These are phyloP conservation scores for Fusarium sp. DNA, from an alignment of 2,329 filamentous ascomycete species.

Conservation along the genomic window DNA sequence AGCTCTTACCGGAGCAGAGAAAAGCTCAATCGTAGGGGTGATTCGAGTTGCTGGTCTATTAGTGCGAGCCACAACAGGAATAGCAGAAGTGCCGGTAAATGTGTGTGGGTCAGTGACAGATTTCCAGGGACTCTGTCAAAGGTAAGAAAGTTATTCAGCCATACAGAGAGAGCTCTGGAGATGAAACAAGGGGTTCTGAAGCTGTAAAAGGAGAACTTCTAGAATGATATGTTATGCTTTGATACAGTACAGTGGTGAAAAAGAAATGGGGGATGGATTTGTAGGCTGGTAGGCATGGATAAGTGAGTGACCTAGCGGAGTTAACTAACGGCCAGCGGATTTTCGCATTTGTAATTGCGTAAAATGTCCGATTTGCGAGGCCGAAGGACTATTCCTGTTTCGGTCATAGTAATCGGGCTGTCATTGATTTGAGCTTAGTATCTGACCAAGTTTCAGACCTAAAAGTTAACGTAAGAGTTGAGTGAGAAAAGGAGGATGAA, in stretches of 20 bases:
- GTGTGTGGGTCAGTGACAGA: conserved; percentile 41
- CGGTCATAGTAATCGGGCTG: conserved; percentile 12
- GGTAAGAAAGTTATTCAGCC: background rate
- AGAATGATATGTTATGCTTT: conserved; percentile 2
- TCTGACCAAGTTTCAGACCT: conserved; percentile 26
- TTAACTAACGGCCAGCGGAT: conserved; percentile 37
- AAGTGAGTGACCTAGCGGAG: conserved; percentile 30
- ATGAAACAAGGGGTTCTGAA: conserved; percentile 6
- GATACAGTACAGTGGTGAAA: conserved; percentile 13
- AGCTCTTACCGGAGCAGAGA: conserved; percentile 11
- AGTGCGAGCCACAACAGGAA: conserved; percentile 43
- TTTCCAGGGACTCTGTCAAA: conserved; percentile 5
- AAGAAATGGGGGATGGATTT: conserved; percentile 27
- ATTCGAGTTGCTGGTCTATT: conserved; percentile 35
- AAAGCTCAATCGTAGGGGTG: conserved; percentile 20
- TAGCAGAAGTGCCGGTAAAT: conserved; percentile 32
- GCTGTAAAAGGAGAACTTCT: conserved; percentile 4
- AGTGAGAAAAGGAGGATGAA: conserved; percentile 12
- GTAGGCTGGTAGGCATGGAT: conserved; percentile 4
- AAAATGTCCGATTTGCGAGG: conserved; percentile 43
- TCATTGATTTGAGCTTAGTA: conserved; percentile 17
- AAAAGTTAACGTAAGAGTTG: conserved; percentile 10
- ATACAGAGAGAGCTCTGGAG: background rate
- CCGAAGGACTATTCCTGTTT: conserved; percentile 26
- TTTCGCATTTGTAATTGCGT: conserved; percentile 40